Evolutionary conservation across 2,329 filamentous ascomycete genomes (phyloP).

Genomic region (Ceratocystis cacaofunesta): DNA sequence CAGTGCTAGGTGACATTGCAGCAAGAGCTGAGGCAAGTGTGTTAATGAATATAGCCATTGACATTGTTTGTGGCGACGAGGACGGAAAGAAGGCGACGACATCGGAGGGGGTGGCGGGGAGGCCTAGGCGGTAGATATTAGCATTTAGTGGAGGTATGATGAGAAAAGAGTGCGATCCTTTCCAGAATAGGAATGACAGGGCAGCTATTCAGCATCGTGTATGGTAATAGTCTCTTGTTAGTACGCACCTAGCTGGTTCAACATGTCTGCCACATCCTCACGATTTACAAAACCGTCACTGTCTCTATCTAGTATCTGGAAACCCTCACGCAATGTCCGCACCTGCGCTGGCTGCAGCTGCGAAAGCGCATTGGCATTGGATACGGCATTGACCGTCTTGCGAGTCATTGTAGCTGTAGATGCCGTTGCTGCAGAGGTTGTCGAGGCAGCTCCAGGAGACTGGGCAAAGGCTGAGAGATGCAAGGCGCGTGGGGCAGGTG

Average conservation of each 20-base stretch:
- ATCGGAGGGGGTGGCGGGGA: constrained; percentile 56
- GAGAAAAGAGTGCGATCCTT: not conserved
- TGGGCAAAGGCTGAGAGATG: constrained; percentile 8
- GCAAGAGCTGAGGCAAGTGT: constrained; percentile 61
- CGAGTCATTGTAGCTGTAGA: constrained; percentile 14
- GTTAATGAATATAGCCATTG: constrained; percentile 74
- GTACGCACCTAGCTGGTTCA: constrained; percentile 59
- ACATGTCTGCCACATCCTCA: constrained; percentile 75
- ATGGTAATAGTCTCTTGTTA: not conserved
- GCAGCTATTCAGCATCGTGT: too few species aligned
- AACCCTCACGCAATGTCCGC: constrained; percentile 77
- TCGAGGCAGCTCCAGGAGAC: constrained; percentile 8
- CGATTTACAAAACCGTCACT: constrained; percentile 71
- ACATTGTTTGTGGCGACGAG: constrained; percentile 55
- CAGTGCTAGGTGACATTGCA: constrained; percentile 59
- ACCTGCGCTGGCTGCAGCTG: constrained; percentile 71
- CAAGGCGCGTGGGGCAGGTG: not conserved
- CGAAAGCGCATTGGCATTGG: constrained; percentile 43
- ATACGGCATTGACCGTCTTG: constrained; percentile 13
- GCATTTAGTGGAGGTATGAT: constrained; percentile 1
- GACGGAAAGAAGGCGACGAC: constrained; percentile 73
- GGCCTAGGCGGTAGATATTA: constrained; percentile 34
- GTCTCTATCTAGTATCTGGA: constrained; percentile 81
- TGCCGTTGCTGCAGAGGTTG: constrained; percentile 6
- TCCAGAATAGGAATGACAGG: too few species aligned